Percentiles rank a stretch among this genome's conserved stretches.
These are phyloP conservation scores for Claviceps fusiformis DNA, from an alignment of 2,329 filamentous ascomycete genomes.

Conservation along the genomic window DNA sequence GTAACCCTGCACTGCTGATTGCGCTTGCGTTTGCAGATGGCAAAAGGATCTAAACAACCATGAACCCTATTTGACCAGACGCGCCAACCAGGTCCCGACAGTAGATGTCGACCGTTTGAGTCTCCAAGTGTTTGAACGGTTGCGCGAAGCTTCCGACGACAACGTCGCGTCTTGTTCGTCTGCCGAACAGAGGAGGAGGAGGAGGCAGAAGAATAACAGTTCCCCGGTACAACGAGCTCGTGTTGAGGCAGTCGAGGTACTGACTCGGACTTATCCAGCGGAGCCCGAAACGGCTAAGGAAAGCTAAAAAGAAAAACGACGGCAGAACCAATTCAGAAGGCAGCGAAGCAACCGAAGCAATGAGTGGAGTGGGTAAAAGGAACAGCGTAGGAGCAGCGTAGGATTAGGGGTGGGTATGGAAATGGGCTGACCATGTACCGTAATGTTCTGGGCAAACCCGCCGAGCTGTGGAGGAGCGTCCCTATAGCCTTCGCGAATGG, in stretches of 20 bases:
- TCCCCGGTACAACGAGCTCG: neutral
- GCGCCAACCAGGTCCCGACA: neutral
- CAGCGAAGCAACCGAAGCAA: conserved; percentile 6
- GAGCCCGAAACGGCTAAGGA: conserved; percentile 15
- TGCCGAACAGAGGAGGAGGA: too few species aligned
- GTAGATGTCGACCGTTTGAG: too few species aligned
- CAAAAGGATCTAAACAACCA: conserved; percentile 4
- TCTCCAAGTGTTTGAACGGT: too few species aligned
- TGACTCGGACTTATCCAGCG: neutral
- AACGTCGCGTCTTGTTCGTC: too few species aligned
- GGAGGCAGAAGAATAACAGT: neutral
- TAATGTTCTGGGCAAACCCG: conserved; percentile 1
- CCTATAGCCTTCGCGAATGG: neutral
- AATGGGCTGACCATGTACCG: conserved; percentile 18
- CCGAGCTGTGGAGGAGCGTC: neutral
- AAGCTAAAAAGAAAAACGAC: conserved; percentile 1
- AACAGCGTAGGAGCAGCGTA: conserved; percentile 13
- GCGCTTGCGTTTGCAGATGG: conserved; percentile 12
- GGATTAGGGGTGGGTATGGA: conserved; percentile 22
- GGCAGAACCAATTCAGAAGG: conserved; percentile 17
- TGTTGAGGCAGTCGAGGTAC: neutral
- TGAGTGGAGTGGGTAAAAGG: conserved; percentile 16
- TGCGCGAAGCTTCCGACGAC: too few species aligned
- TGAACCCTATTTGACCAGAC: neutral
- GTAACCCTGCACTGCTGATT: conserved; percentile 16